A percentile compares a stretch with the other conserved stretches of the same genome.
These are phyloP conservation scores for Fennellomyces sp. DNA, from an alignment of 371 early-diverging fungal species.

Conservation along the genomic window DNA sequence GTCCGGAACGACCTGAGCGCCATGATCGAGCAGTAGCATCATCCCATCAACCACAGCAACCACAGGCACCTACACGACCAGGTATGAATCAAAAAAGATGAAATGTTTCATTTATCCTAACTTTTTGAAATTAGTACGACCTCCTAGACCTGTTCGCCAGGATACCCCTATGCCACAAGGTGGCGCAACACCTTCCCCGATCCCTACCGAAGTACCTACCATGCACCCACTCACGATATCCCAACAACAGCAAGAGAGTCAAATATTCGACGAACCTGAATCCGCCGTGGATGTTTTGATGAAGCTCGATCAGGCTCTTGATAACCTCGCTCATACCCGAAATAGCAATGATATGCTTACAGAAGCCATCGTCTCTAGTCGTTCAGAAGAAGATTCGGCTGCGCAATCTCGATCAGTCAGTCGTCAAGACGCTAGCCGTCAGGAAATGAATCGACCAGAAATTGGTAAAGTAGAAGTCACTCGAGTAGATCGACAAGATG, in stretches of 20 bases:
- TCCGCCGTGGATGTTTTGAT: conserved; percentile 23
- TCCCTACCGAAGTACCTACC: background rate
- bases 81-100: conserved; percentile 11
- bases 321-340: conserved; percentile 22
- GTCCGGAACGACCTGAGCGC: background rate
- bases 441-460: no score
- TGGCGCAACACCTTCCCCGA: background rate
- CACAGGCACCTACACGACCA: conserved; percentile 12
- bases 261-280: conserved; percentile 18
- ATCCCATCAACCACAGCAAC: background rate
- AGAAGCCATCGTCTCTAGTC: conserved; percentile 22
- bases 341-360: conserved; percentile 27
- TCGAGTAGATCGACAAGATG: no score
- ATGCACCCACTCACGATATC: conserved; percentile 9
- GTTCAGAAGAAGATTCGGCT: background rate
- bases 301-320: conserved; percentile 25
- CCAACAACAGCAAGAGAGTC: background rate
- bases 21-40: background rate
- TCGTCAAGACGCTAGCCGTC: background rate
- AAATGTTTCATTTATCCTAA: conserved; percentile 7
- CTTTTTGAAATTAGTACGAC: conserved; percentile 23
- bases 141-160: conserved; percentile 41
- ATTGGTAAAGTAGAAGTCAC: no score
- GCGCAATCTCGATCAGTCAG: background rate
- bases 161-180: conserved; percentile 44